Conservation (phyloP, 2,329 filamentous ascomycete genomes). For the Samsoniella hepiali region DNA sequence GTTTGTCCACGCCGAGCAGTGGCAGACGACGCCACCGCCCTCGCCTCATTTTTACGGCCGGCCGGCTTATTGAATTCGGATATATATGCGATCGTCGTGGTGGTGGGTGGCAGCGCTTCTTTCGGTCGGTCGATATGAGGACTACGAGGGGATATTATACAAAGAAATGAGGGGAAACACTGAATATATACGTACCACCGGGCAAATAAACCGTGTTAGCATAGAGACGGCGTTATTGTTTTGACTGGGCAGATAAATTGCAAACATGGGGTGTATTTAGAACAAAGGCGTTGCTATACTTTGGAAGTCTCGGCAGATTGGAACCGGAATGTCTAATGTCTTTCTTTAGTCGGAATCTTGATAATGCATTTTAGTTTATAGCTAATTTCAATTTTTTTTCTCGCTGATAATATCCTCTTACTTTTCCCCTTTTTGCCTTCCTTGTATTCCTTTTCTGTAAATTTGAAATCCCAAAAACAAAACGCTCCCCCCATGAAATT, state of each 20-base stretch:
- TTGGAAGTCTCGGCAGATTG: background rate
- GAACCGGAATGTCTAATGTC: background rate
- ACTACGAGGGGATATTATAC: background rate
- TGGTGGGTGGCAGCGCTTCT: too few species aligned
- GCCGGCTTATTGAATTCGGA: too few species aligned
- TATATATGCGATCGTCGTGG: too few species aligned
- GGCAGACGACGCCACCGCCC: slow-evolving; percentile 37
- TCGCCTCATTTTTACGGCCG: slow-evolving; percentile 17
- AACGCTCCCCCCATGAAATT: slow-evolving; percentile 10
- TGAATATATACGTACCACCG: background rate
- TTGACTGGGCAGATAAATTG: background rate
- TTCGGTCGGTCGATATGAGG: too few species aligned
- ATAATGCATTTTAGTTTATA: background rate
- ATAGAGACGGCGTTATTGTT: slow-evolving; percentile 22
- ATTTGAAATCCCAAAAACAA: slow-evolving; percentile 9
- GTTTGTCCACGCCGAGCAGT: slow-evolving; percentile 30
- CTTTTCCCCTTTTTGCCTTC: slow-evolving; percentile 7
- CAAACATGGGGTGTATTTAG: background rate
- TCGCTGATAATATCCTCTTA: background rate
- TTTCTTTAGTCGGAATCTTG: background rate
- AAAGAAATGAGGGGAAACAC: background rate
- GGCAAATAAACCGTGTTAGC: background rate
- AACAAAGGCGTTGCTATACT: background rate
- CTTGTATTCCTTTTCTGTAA: background rate
- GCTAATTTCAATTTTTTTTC: slow-evolving; percentile 7